These are phyloP conservation scores for Taxillus chinensis DNA, from an alignment of 164 flowering plant genomes.

Conservation along the genomic window DNA sequence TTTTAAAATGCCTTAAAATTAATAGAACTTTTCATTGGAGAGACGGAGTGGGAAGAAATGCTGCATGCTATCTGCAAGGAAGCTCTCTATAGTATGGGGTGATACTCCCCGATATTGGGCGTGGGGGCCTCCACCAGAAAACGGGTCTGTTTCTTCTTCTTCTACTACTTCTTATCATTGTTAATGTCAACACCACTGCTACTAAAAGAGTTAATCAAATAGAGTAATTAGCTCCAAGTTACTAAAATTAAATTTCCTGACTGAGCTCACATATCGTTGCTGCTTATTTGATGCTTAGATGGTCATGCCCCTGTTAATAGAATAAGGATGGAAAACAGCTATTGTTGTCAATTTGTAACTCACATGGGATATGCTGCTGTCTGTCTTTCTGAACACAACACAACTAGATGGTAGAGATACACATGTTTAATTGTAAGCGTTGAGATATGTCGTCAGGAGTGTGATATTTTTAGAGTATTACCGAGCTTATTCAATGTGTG, in stretches of 20 bases:
- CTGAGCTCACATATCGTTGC: not conserved
- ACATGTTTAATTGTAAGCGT: no score
- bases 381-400: no score
- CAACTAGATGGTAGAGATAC: no score
- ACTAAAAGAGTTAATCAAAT: no score
- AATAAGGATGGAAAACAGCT: no score
- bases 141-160: slow-evolving; percentile 20
- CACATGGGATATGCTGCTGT: no score
- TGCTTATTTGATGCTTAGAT: not conserved
- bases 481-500: no score
- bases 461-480: not conserved
- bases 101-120: slow-evolving; percentile 39
- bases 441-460: no score
- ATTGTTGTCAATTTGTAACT: no score
- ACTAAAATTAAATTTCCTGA: no score
- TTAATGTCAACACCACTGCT: not conserved
- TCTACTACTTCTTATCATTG: not conserved
- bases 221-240: no score
- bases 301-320: no score
- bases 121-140: slow-evolving; percentile 22
- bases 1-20: not conserved
- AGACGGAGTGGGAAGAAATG: slow-evolving; percentile 48
- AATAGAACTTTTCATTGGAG: slow-evolving; percentile 43
- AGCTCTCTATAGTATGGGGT: slow-evolving; percentile 36
- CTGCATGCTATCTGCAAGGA: slow-evolving; percentile 45